Evolutionary conservation across 192 early-diverging fungal species (phyloP).

Genomic region (Haplosporangium gracile): DNA sequence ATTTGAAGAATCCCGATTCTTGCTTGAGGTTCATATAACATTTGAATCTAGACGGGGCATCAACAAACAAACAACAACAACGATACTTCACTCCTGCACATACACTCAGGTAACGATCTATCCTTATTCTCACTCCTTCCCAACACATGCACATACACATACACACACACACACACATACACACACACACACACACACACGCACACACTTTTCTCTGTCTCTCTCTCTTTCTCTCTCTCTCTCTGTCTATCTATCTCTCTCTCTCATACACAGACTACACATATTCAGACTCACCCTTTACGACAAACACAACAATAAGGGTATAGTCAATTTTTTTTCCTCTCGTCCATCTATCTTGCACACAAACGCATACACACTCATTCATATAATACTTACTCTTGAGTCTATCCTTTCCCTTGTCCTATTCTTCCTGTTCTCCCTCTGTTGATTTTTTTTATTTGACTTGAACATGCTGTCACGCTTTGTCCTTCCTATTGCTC

Average conservation of each 20-base stretch:
- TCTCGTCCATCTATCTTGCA: neutral
- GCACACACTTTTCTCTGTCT: too few species aligned
- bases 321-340: neutral
- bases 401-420: neutral
- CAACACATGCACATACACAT: too few species aligned
- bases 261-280: neutral
- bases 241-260: neutral
- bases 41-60: slow-evolving; percentile 25
- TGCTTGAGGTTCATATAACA: neutral
- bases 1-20: neutral
- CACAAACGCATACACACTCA: neutral
- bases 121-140: neutral
- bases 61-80: slow-evolving; percentile 1
- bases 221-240: too few species aligned
- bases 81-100: neutral
- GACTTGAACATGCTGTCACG: neutral
- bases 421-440: neutral
- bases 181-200: too few species aligned
- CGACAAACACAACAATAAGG: neutral
- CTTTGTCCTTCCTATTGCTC: neutral
- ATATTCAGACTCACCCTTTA: neutral
- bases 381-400: neutral
- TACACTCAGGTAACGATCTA: slow-evolving; percentile 2
- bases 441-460: neutral
- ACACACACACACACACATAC: too few species aligned